Percentiles rank a stretch among this genome's conserved stretches.
phyloP scores from a whole-genome alignment of 2,329 filamentous ascomycete species.

The Phialocephala sp. region DNA sequence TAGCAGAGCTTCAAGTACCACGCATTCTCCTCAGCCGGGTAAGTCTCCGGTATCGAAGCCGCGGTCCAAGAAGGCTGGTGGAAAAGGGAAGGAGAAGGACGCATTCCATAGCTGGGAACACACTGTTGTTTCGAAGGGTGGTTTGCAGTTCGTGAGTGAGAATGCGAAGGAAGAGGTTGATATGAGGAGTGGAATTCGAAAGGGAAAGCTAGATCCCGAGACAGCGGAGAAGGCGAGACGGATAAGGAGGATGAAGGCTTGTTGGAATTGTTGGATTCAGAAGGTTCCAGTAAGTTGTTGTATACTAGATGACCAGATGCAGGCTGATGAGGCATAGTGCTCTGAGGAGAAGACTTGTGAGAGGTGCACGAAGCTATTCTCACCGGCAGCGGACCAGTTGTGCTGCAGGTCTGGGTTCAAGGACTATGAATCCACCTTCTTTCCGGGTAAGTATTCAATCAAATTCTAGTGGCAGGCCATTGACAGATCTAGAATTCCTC shows the following conservation, averaged over 20 bases:
- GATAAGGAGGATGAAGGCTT: slow-evolving; percentile 32
- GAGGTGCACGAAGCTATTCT: slow-evolving; percentile 30
- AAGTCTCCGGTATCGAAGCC: slow-evolving; percentile 12
- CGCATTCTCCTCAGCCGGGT: slow-evolving; percentile 3
- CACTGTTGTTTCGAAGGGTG: slow-evolving; percentile 23
- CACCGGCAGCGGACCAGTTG: slow-evolving; percentile 19
- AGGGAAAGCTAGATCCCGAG: slow-evolving; percentile 29
- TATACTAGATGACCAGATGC: neutral
- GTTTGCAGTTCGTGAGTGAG: slow-evolving; percentile 16
- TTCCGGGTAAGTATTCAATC: slow-evolving; percentile 29
- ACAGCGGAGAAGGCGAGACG: slow-evolving; percentile 30
- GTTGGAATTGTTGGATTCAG: slow-evolving; percentile 38
- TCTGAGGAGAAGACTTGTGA: slow-evolving; percentile 32
- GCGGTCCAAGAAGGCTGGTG: neutral
- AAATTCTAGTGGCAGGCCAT: neutral
- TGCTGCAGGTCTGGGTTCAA: slow-evolving; percentile 34
- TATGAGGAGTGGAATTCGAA: slow-evolving; percentile 28
- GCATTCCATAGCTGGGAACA: slow-evolving; percentile 17
- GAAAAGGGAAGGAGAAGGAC: slow-evolving; percentile 24
- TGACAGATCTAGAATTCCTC: slow-evolving; percentile 29
- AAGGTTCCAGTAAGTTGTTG: slow-evolving; percentile 30
- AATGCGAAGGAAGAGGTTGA: slow-evolving; percentile 21
- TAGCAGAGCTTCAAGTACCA: slow-evolving; percentile 14
- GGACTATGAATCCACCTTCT: slow-evolving; percentile 32
- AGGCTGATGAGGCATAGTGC: slow-evolving; percentile 22